These are phyloP conservation scores for Penicillium coprophilum DNA, from an alignment of 495 filamentous ascomycete genomes.

Conservation along the genomic window DNA sequence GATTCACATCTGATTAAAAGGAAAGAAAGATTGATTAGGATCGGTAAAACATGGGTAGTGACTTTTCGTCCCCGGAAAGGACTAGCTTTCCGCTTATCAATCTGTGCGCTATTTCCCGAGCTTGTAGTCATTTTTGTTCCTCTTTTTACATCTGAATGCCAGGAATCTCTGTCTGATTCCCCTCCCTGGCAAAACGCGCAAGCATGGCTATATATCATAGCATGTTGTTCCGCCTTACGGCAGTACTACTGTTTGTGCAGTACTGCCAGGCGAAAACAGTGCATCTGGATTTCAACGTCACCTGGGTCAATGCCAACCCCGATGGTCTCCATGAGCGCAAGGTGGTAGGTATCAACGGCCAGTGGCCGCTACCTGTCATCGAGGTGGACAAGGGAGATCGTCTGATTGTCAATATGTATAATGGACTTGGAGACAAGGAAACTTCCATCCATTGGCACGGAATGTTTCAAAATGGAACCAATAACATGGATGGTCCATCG, in stretches of 20 bases:
- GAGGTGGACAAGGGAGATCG: constrained; percentile 68
- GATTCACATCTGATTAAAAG: background rate
- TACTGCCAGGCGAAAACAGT: constrained; percentile 56
- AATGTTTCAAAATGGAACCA: constrained; percentile 67
- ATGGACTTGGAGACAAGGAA: constrained; percentile 67
- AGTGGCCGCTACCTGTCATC: constrained; percentile 74
- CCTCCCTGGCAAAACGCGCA: background rate
- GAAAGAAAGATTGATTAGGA: background rate
- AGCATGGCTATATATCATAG: background rate
- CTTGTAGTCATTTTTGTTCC: background rate
- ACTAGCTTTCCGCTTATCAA: background rate
- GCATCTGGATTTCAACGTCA: constrained; percentile 74
- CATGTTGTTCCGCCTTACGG: background rate
- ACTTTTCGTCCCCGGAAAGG: background rate
- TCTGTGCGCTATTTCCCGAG: background rate
- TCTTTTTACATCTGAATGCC: background rate
- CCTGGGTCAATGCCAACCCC: constrained; percentile 79
- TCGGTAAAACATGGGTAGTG: background rate
- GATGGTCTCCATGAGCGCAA: constrained; percentile 65
- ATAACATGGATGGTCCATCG: constrained; percentile 71
- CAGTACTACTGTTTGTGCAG: constrained; percentile 9
- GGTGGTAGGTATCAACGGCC: constrained; percentile 76
- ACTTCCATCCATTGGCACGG: constrained; percentile 81
- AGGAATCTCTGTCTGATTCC: background rate
- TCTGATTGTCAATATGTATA: constrained; percentile 69